Conservation (phyloP, 208 protist species). For the Leishmania lainsoni region DNA sequence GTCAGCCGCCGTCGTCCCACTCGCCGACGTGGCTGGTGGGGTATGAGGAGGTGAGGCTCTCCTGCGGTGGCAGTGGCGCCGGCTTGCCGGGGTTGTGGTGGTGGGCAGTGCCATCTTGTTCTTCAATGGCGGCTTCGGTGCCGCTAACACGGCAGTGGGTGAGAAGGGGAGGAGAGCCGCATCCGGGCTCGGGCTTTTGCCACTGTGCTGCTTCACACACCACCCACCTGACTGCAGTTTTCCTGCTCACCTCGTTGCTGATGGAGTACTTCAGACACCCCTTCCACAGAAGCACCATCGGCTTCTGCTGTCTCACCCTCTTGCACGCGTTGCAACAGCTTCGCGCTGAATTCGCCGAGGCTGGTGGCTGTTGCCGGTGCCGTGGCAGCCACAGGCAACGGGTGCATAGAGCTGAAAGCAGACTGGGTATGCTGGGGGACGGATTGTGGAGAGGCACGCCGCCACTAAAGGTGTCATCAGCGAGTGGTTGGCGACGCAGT, state of each 20-base stretch:
- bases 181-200: neutral
- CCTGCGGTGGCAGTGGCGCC: neutral
- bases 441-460: conserved; percentile 9
- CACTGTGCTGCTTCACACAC: neutral
- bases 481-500: neutral
- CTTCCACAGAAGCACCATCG: neutral
- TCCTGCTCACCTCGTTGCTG: neutral
- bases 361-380: neutral
- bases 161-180: neutral
- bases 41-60: neutral
- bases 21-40: neutral
- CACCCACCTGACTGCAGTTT: neutral
- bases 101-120: neutral
- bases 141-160: neutral
- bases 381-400: neutral
- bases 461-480: neutral
- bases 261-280: neutral
- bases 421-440: neutral
- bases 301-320: neutral
- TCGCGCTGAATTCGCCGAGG: neutral
- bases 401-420: neutral
- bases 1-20: neutral
- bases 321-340: neutral
- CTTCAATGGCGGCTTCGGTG: neutral
- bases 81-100: neutral